Conservation (phyloP, 148 eudicot species). For the Agrostemma githago region DNA sequence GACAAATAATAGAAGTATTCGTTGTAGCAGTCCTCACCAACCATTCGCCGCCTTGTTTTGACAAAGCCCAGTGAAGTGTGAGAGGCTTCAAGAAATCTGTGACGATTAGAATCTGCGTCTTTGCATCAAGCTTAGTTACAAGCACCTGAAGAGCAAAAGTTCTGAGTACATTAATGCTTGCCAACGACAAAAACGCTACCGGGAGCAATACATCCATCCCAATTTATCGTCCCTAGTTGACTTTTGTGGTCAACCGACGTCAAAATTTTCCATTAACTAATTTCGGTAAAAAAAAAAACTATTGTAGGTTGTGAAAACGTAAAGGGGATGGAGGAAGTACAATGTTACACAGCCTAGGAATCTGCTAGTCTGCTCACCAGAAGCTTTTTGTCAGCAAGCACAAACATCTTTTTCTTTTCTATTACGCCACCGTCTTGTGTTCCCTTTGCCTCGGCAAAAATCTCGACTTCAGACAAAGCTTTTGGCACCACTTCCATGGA, state of each 20-base stretch:
- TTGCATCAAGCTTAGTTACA: slow-evolving; percentile 57
- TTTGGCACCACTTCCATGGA: slow-evolving; percentile 34
- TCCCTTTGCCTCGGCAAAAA: slow-evolving; percentile 49
- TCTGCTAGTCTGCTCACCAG: slow-evolving; percentile 62
- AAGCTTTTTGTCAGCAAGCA: slow-evolving; percentile 67
- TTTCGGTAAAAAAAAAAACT: no score
- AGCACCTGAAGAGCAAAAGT: slow-evolving; percentile 45
- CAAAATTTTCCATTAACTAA: background rate
- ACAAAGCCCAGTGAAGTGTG: slow-evolving; percentile 90
- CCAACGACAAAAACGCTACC: background rate
- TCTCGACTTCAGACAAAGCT: slow-evolving; percentile 54
- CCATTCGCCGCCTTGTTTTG: slow-evolving; percentile 77
- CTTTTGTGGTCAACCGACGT: background rate
- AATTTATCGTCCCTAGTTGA: background rate
- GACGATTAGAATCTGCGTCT: slow-evolving; percentile 53
- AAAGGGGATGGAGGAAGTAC: background rate
- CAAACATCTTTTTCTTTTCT: slow-evolving; percentile 50
- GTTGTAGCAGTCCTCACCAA: slow-evolving; percentile 42
- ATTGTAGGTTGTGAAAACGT: background rate
- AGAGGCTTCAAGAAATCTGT: slow-evolving; percentile 68
- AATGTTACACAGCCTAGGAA: background rate
- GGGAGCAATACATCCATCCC: background rate
- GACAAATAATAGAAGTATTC: background rate
- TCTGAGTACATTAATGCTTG: slow-evolving; percentile 5
- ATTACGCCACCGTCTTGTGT: slow-evolving; percentile 39